These are phyloP conservation scores for Articulospora tetracladia DNA, from an alignment of 495 filamentous ascomycete species.

Conservation along the genomic window DNA sequence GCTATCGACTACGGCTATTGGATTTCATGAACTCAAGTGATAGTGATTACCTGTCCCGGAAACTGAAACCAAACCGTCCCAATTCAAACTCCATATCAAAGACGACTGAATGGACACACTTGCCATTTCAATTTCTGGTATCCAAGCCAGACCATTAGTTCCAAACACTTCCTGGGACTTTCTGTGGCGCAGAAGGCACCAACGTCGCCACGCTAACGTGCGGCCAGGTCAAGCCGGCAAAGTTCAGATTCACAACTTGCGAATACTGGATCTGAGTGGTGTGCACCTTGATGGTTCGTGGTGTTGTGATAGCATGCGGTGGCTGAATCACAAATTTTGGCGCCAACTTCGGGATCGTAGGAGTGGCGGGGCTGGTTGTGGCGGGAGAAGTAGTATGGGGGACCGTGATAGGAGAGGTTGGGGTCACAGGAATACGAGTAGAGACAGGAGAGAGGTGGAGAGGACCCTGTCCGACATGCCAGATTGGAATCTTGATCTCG, in stretches of 20 bases:
- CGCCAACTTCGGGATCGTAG: not conserved
- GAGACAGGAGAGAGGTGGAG: slow-evolving; percentile 5
- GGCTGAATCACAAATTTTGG: slow-evolving; percentile 21
- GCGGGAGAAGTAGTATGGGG: not conserved
- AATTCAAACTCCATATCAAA: too few species aligned
- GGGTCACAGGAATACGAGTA: not conserved
- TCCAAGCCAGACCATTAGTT: too few species aligned
- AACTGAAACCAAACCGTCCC: too few species aligned
- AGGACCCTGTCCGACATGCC: slow-evolving; percentile 10
- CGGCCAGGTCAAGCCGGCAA: slow-evolving; percentile 29
- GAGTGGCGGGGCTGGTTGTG: not conserved
- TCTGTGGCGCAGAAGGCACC: slow-evolving; percentile 15
- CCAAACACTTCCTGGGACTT: not conserved
- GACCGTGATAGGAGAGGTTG: not conserved
- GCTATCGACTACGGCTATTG: too few species aligned
- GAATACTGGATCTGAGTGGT: slow-evolving; percentile 30
- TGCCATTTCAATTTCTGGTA: too few species aligned
- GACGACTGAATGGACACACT: too few species aligned
- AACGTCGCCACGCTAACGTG: slow-evolving; percentile 29
- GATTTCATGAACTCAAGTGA: too few species aligned
- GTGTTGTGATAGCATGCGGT: slow-evolving; percentile 17
- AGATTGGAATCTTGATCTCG: slow-evolving; percentile 17
- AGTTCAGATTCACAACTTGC: slow-evolving; percentile 29
- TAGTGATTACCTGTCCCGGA: too few species aligned
- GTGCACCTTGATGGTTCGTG: slow-evolving; percentile 20